Evolutionary conservation across 148 eudicot genomes (phyloP).

Genomic region (Silene uniflora): DNA sequence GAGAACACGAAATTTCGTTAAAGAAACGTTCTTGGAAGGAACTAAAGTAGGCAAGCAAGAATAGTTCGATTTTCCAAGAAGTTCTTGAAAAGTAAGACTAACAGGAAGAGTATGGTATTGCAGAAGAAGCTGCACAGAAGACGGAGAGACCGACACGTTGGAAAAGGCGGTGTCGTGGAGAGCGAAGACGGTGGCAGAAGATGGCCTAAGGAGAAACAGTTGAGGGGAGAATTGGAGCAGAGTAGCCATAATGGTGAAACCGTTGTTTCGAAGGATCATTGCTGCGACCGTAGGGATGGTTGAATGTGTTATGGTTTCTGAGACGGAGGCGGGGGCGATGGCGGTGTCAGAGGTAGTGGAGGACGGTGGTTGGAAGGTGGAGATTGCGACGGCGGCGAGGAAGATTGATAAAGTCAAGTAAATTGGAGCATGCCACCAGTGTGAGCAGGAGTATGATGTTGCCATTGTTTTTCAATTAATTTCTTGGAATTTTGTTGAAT

Average conservation of each 20-base stretch:
- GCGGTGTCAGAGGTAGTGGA: slow-evolving; percentile 32
- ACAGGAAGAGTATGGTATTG: slow-evolving; percentile 48
- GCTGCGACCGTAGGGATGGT: slow-evolving; percentile 29
- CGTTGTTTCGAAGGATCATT: slow-evolving; percentile 31
- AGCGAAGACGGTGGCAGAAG: slow-evolving; percentile 51
- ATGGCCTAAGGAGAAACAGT: slow-evolving; percentile 28
- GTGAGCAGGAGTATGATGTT: slow-evolving; percentile 47
- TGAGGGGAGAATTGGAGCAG: slow-evolving; percentile 59
- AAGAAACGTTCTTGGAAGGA: slow-evolving; percentile 26
- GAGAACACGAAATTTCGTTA: slow-evolving; percentile 27
- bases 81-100: slow-evolving; percentile 28
- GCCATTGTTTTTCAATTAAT: too few relatives aligned
- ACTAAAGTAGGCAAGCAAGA: slow-evolving; percentile 47
- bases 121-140: slow-evolving; percentile 35
- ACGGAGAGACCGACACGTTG: slow-evolving; percentile 32
- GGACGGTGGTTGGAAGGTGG: slow-evolving; percentile 31
- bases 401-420: slow-evolving; percentile 28
- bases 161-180: slow-evolving; percentile 43
- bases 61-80: slow-evolving; percentile 24
- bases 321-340: not conserved
- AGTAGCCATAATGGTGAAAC: slow-evolving; percentile 41
- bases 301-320: not conserved
- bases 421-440: slow-evolving; percentile 66
- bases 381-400: slow-evolving; percentile 20
- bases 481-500: too few relatives aligned